Conservation (phyloP, 441 rosid species). For the Erodium moschatum region DNA sequence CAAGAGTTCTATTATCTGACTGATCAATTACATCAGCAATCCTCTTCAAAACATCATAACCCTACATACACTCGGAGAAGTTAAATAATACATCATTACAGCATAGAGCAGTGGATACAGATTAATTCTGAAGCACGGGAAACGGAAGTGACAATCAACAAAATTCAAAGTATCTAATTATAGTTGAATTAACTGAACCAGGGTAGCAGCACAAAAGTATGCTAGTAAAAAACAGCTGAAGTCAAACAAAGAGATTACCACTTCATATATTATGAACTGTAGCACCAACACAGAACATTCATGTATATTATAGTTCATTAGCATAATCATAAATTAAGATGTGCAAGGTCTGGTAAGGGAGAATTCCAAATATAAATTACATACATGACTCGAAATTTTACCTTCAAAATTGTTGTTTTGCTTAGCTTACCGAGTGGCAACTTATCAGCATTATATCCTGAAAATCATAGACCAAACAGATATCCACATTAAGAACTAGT, state of each 20-base stretch:
- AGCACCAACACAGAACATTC: neutral
- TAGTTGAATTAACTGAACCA: neutral
- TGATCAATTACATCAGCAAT: slow-evolving; percentile 51
- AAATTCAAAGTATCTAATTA: neutral
- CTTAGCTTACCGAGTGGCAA: slow-evolving; percentile 93
- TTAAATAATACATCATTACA: slow-evolving; percentile 10
- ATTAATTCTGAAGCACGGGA: neutral
- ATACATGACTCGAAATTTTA: slow-evolving; percentile 17
- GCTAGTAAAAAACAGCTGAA: neutral
- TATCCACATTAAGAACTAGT: slow-evolving; percentile 5
- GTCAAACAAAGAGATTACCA: neutral
- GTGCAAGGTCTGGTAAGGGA: too few relatives aligned
- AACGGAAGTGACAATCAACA: slow-evolving; percentile 13
- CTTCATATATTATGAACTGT: neutral
- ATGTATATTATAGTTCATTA: neutral
- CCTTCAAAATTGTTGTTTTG: slow-evolving; percentile 71
- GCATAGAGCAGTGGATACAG: slow-evolving; percentile 7
- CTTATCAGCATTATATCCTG: slow-evolving; percentile 84
- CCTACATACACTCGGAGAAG: slow-evolving; percentile 35
- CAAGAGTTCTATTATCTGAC: slow-evolving; percentile 42
- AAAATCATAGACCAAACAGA: slow-evolving; percentile 17
- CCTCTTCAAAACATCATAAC: slow-evolving; percentile 72
- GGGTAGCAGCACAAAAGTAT: neutral
- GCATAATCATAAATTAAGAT: neutral
- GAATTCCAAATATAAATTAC: neutral